Base-by-base conservation (phyloP, 257 asterid species). In the Solanum neorickii region DNA sequence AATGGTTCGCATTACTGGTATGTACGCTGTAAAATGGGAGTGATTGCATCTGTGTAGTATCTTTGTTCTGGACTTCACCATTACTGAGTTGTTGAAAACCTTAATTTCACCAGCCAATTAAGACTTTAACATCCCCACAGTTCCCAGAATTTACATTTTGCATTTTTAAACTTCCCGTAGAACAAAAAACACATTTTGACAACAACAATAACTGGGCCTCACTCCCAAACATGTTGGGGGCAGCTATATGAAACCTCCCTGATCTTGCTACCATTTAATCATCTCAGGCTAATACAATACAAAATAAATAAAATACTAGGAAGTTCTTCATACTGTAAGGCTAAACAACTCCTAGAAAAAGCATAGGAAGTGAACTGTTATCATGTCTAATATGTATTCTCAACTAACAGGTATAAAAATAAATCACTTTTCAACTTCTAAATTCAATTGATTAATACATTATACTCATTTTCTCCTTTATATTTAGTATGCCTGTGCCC, bases 1-100 rank as follows among this genome's bases (percentile, higher is more conserved):
- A 68, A 87, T 96, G 98, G 98, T 95, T 80, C 95, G 98, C 42
- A 95, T 96, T 80, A 96, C 98, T 69, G 98, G 98, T 96, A 90
- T 25, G 75, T 14, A 46, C 66, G 9, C 41, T 46, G 35, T 46
- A 16, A 47, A 16, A 18, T 80, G 23, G 41, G 20, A 21, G 18
- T 37, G 25, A 56, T 29, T 66, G 33, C 23, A 52, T 69, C 23
- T 16, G 42, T 42, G 44, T 66, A 62, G 25, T 23, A 23, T 76
- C 33, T 76, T 76, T 41, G 9, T 76, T 42, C 83, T 76, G 9
- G 23, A 42, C 44, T 42, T 76, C 23, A 14, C 18, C 37, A 1
- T 13, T n/a, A n/a, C 23, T 2, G 13, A 8, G 27, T 27, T 27
- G 10, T 9, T 78, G 10, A n/a, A 74, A 46, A 46, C n/a, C 27